phyloP scores from a whole-genome alignment of 768 basidiomycete species.

The Butyriboletus loyo region DNA sequence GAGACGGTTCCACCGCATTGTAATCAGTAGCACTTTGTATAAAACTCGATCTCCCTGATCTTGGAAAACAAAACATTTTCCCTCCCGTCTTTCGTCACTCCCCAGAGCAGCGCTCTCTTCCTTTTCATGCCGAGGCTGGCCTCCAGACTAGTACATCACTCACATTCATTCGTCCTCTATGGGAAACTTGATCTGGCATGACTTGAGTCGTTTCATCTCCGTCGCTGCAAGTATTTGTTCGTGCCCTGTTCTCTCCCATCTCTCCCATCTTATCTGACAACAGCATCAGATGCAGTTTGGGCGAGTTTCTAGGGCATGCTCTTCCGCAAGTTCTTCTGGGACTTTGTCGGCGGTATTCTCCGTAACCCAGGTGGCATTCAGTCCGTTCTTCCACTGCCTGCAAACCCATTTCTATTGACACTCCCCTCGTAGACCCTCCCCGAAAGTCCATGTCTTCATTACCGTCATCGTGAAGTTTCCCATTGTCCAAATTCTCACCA shows the following conservation, averaged over 20 bases:
- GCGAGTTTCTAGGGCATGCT: conserved; percentile 75
- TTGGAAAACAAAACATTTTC: no score
- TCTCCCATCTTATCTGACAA: conserved; percentile 8
- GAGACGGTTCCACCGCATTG: conserved; percentile 1
- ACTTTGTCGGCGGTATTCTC: conserved; percentile 80
- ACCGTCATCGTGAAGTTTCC: conserved; percentile 75
- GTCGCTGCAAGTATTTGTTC: conserved; percentile 71
- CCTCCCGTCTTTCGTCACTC: neutral
- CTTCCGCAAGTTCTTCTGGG: conserved; percentile 96
- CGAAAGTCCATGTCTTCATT: conserved; percentile 60
- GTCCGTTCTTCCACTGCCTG: conserved; percentile 41
- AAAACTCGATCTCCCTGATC: neutral
- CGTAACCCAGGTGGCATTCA: conserved; percentile 78
- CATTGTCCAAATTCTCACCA: conserved; percentile 64
- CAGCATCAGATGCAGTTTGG: conserved; percentile 67
- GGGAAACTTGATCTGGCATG: conserved; percentile 83
- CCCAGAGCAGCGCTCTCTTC: neutral
- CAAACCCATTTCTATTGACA: neutral
- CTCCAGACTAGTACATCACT: conserved; percentile 19
- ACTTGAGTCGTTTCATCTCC: conserved; percentile 66
- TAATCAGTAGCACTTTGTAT: no score
- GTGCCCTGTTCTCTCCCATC: conserved; percentile 31
- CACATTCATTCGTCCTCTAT: conserved; percentile 35
- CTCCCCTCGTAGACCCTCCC: conserved; percentile 48
- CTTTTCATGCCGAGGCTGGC: conserved; percentile 1